phyloP scores from a whole-genome alignment of 2,329 filamentous ascomycete species.

The Sodiomyces alkalinus region DNA sequence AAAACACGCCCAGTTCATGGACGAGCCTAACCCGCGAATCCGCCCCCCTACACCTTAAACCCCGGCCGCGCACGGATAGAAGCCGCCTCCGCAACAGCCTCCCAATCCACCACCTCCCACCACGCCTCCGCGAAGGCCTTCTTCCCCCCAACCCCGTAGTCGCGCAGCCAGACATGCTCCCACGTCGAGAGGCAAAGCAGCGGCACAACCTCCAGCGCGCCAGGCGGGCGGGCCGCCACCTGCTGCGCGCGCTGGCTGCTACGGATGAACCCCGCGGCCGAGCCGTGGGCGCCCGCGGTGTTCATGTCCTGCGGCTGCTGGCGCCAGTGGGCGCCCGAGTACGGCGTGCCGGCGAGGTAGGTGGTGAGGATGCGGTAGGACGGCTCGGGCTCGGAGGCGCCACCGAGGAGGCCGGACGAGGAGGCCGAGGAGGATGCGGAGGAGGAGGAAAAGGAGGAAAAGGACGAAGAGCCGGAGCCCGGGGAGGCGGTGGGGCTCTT shows the following conservation, averaged over 20 bases:
- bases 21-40: background rate
- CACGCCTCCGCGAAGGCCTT: conserved; percentile 58
- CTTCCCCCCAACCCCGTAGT: conserved; percentile 69
- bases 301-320: conserved; percentile 56
- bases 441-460: conserved; percentile 72
- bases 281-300: conserved; percentile 30
- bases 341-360: conserved; percentile 83
- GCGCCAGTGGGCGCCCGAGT: conserved; percentile 71
- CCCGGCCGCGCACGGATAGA: conserved; percentile 3
- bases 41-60: background rate
- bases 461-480: conserved; percentile 42
- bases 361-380: conserved; percentile 63
- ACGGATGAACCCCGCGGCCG: conserved; percentile 21
- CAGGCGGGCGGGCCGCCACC: conserved; percentile 34
- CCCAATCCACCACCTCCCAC: conserved; percentile 86
- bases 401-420: conserved; percentile 92
- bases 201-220: conserved; percentile 54
- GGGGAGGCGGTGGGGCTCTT: conserved; percentile 40
- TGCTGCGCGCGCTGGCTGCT: conserved; percentile 13
- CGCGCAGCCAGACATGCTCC: conserved; percentile 83
- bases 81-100: conserved; percentile 39
- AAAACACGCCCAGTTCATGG: too few species aligned
- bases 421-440: conserved; percentile 81
- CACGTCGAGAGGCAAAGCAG: conserved; percentile 89
- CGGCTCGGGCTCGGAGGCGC: conserved; percentile 58